These are phyloP conservation scores for Westerdykella ornata DNA, from an alignment of 2,329 filamentous ascomycete genomes.

Conservation along the genomic window DNA sequence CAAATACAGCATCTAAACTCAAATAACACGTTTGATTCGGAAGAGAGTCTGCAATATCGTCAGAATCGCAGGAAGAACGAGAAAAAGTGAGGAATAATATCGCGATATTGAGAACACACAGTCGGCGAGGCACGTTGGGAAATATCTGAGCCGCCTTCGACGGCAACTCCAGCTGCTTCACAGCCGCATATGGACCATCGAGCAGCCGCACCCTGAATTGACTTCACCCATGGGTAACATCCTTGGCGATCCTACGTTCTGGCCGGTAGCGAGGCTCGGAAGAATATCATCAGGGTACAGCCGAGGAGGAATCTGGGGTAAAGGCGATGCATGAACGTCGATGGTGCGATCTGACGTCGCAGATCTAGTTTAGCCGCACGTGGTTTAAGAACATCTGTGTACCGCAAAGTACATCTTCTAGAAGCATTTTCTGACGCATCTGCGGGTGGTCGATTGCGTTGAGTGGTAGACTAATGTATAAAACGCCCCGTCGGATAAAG, in stretches of 20 bases:
- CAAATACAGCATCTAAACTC: slow-evolving; percentile 1
- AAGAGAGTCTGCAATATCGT: neutral
- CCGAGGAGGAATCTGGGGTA: slow-evolving; percentile 19
- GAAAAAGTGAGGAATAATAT: slow-evolving; percentile 1
- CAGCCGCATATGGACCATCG: slow-evolving; percentile 19
- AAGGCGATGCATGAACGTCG: slow-evolving; percentile 18
- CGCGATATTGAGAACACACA: slow-evolving; percentile 1
- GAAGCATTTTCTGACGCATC: slow-evolving; percentile 4
- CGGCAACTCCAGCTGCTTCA: slow-evolving; percentile 6
- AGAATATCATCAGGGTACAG: slow-evolving; percentile 9
- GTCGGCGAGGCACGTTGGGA: slow-evolving; percentile 5
- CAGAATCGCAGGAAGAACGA: neutral
- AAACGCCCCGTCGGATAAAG: neutral
- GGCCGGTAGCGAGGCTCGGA: neutral
- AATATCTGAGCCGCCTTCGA: slow-evolving; percentile 10
- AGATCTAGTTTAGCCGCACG: slow-evolving; percentile 18
- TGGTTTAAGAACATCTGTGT: slow-evolving; percentile 2
- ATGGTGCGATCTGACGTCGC: slow-evolving; percentile 13
- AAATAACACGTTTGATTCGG: neutral
- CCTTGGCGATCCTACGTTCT: slow-evolving; percentile 3
- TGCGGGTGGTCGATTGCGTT: neutral
- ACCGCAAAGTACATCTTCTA: slow-evolving; percentile 12
- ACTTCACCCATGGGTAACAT: slow-evolving; percentile 1
- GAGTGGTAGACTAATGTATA: slow-evolving; percentile 7
- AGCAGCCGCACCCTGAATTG: slow-evolving; percentile 14